phyloP scores from a whole-genome alignment of 2,329 filamentous ascomycete genomes.

The Alternaria angustiovoidea region DNA sequence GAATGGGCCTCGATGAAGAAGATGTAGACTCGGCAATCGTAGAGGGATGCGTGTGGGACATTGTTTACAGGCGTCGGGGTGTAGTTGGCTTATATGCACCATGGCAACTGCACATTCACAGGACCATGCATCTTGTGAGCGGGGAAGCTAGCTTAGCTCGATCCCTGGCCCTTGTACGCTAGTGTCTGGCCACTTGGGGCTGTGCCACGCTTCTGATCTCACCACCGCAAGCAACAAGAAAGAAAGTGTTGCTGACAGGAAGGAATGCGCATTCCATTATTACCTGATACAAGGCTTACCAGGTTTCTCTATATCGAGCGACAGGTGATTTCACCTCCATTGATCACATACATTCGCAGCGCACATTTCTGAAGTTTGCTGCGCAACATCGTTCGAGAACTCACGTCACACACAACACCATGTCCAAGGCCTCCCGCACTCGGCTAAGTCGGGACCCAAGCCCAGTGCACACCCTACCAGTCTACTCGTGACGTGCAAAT shows the following conservation, averaged over 20 bases:
- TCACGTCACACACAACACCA: slow-evolving; percentile 18
- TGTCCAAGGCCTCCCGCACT: slow-evolving; percentile 28
- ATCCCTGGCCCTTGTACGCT: slow-evolving; percentile 12
- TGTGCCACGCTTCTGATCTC: slow-evolving; percentile 20
- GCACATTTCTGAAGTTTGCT: neutral
- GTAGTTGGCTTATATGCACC: slow-evolving; percentile 31
- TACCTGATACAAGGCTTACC: neutral
- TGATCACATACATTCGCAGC: neutral
- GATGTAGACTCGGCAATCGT: slow-evolving; percentile 30
- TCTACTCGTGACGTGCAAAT: slow-evolving; percentile 33
- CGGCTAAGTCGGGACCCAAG: slow-evolving; percentile 32
- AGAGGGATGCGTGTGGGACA: slow-evolving; percentile 18
- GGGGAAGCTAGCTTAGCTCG: slow-evolving; percentile 32
- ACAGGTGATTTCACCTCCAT: neutral
- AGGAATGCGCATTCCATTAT: slow-evolving; percentile 3
- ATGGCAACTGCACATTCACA: slow-evolving; percentile 12
- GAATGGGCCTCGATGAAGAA: slow-evolving; percentile 37
- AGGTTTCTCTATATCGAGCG: neutral
- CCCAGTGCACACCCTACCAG: slow-evolving; percentile 10
- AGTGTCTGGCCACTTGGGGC: slow-evolving; percentile 25
- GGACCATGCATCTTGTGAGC: slow-evolving; percentile 15
- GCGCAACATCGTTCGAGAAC: neutral
- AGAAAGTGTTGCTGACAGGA: neutral
- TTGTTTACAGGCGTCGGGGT: slow-evolving; percentile 15
- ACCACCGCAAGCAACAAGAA: neutral